Evolutionary conservation across 306 rosid genomes (phyloP), one percentile per base, ranked within the genome.

Genomic region (Citrullus colocynthis): DNA sequence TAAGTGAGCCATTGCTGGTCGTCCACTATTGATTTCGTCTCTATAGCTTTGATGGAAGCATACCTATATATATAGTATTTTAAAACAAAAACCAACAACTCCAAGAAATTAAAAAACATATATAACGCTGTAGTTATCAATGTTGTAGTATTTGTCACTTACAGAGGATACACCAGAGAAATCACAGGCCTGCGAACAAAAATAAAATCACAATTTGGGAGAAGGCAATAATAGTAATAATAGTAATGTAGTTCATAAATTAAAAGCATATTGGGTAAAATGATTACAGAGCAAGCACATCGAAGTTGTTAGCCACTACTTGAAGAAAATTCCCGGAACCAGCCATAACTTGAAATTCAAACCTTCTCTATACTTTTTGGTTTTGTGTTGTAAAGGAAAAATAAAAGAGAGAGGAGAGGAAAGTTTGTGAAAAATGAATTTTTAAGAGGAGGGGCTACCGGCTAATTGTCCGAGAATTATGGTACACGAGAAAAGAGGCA

Each of bases 1-100:
- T 95, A 95, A 0, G 99, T 95, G 6, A 95, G 97, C 99, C 99
- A 95, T 81, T 95, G 97, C 34, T 95, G 93, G 64, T 95, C 97
- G 80, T 95, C 97, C 14, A 80, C 75, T 12, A 70, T 86, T 55
- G 97, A 92, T 82, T 73, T 87, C 45, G 88, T 95, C 88, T 95
- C 97, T 79, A 95, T 95, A 37, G 99, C 99, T 81, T 60, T 88
- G 61, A 95, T 84, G 3, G 97, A 95, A 78, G 99, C 97, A 80
- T 92, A 83, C 70, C 97, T 95, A 48, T 3, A 48, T 0, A 11
- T 48, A 48, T 4, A 45, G 10, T 4, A 48, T 48, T 48, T 48
- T 48, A 16, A 48, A 48, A 48, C 17, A 48, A 48, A 48, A 48
- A 48, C 6, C 5, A 48, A 48, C 3, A 48, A 12, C 54, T 12